Evolutionary conservation across 768 basidiomycete genomes (phyloP).

Genomic region (Coprinopsis marcescibilis): DNA sequence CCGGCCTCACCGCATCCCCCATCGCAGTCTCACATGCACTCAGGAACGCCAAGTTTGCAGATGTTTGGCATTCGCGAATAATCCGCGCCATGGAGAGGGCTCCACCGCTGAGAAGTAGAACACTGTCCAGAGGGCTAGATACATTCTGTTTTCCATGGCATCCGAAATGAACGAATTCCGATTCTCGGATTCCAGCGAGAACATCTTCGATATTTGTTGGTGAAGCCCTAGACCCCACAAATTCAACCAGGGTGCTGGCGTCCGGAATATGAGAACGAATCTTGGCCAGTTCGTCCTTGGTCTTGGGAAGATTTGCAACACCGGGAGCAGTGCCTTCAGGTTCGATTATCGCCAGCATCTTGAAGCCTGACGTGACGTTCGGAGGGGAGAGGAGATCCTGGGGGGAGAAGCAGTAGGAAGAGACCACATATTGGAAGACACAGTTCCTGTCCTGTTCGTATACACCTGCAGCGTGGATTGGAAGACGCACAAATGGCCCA

Average conservation of each 20-base stretch:
- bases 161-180: conserved; percentile 26
- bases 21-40: too few relatives aligned
- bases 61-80: conserved; percentile 13
- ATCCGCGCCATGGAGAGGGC: conserved; percentile 17
- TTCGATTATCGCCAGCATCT: not conserved
- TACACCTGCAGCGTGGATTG: not conserved
- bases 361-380: not conserved
- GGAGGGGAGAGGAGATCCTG: not conserved
- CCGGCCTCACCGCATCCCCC: too few relatives aligned
- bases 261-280: too few relatives aligned
- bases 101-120: conserved; percentile 17
- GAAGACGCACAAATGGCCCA: not conserved
- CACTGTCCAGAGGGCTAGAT: conserved; percentile 19
- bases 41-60: too few relatives aligned
- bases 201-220: not conserved
- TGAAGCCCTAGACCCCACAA: not conserved
- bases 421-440: too few relatives aligned
- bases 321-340: not conserved
- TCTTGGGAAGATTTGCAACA: not conserved
- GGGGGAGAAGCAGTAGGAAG: not conserved
- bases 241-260: too few relatives aligned
- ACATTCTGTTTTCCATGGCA: conserved; percentile 28
- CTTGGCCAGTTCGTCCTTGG: not conserved
- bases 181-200: not conserved
- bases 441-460: too few relatives aligned